Conservation (phyloP, 2,329 filamentous ascomycete genomes). For the Akanthomyces uredinophilus region DNA sequence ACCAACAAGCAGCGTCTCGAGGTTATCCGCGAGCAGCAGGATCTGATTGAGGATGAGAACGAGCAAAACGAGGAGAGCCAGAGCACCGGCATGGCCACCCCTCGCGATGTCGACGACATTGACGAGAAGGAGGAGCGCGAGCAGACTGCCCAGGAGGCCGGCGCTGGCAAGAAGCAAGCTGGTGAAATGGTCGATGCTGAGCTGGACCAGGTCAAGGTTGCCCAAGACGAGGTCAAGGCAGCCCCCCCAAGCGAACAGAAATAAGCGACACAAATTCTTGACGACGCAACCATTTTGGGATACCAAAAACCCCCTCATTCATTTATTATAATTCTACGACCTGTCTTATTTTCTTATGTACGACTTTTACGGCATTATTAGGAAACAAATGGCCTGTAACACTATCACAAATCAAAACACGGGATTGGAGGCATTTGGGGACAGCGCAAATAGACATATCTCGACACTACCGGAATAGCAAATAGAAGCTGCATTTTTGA, state of each 20-base stretch:
- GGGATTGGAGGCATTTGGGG: slow-evolving; percentile 13
- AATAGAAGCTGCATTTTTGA: slow-evolving; percentile 15
- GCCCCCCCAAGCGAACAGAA: slow-evolving; percentile 10
- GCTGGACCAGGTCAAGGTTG: slow-evolving; percentile 5
- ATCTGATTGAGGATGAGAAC: slow-evolving; percentile 95
- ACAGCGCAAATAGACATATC: slow-evolving; percentile 16
- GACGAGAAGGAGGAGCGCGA: slow-evolving; percentile 83
- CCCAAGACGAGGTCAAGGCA: neutral
- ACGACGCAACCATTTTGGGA: neutral
- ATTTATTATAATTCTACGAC: slow-evolving; percentile 16
- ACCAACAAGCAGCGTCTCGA: slow-evolving; percentile 99
- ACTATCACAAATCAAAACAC: slow-evolving; percentile 10
- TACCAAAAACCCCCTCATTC: neutral
- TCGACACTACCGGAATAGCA: slow-evolving; percentile 15
- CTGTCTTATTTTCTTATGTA: slow-evolving; percentile 17
- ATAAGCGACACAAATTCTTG: neutral
- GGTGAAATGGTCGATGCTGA: slow-evolving; percentile 53
- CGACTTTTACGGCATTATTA: slow-evolving; percentile 14
- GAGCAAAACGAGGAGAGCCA: slow-evolving; percentile 81
- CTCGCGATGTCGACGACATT: slow-evolving; percentile 85
- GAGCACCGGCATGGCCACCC: slow-evolving; percentile 66
- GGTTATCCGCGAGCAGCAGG: slow-evolving; percentile 96
- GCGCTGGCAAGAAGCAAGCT: slow-evolving; percentile 43
- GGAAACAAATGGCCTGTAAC: slow-evolving; percentile 14
- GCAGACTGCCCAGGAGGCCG: slow-evolving; percentile 44